Base-by-base conservation (phyloP, 2,329 filamentous ascomycete species). In the Falciphora oryzae region DNA sequence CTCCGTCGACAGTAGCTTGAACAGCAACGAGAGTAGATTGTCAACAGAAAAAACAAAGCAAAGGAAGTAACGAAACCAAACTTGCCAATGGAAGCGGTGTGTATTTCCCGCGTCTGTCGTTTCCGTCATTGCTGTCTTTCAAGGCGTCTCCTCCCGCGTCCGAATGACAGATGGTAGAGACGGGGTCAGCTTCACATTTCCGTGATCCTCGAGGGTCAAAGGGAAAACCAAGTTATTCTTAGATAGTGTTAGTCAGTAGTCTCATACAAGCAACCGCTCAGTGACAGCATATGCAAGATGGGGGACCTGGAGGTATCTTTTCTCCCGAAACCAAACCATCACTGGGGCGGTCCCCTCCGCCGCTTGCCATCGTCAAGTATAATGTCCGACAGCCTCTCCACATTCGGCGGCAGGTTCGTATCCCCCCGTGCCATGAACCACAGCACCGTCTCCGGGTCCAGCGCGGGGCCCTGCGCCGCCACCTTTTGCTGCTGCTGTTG, bases 391-490 rank as follows among this genome's bases (percentile, higher is more conserved):
- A 70, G 71, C 56, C 73, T 58, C 63, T 83, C 79, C 27, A 83
- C 73, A 57, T 81, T 80, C 8, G 68, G 71, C 32, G 81, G 79
- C 62, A 83, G 69, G 22, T 79, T 75, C 65, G 78, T 77, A 66
- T 83, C 78, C 4, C 80, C 80, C 57, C 77, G 73, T 18, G 76
- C 73, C 28, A 73, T 74, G 65, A 82, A 79, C 79, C 79, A 82
- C 44, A 83, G 72, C 63, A 82, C 62, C 64, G 80, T 76, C 70
- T 84, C 81, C 22, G 77, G 79, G 69, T 82, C 78, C 1, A 78
- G 74, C 0, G 75, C 78, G 29, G 70, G 73, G 8, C 71, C 72
- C 16, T 68, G 70, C 60, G 69, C 70, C 53, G 73, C 68, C 50
- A 69, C 69, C 66, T 64, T 62, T 65, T 61, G 62, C 64, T 59